Percentiles rank a stretch among this genome's conserved stretches.
Conservation (phyloP, 345 rosid species). For the Raphanus sativus region DNA sequence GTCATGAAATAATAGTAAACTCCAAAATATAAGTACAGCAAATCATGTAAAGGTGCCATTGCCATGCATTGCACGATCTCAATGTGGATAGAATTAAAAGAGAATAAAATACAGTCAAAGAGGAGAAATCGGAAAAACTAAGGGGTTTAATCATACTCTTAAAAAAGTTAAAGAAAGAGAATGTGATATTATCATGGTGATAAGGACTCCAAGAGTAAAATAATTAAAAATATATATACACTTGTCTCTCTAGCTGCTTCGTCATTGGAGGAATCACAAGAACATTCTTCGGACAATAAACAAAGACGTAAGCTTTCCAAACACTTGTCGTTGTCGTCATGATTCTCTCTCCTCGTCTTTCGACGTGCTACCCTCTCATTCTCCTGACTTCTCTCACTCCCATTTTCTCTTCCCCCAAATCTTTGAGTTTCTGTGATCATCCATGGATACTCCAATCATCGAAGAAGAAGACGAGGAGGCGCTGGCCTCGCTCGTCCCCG, state of each 20-base stretch:
- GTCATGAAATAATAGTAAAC: neutral
- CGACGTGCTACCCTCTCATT: conserved; percentile 27
- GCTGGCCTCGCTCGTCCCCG: conserved; percentile 36
- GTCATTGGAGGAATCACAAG: conserved; percentile 1
- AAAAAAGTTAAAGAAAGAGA: neutral
- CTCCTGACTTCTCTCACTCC: neutral
- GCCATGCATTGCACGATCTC: neutral
- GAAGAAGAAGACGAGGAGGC: conserved; percentile 67
- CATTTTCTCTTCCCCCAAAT: neutral
- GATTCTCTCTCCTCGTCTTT: conserved; percentile 17
- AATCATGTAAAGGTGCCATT: neutral
- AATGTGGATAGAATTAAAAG: neutral
- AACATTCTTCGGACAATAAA: conserved; percentile 1
- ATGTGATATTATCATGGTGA: neutral
- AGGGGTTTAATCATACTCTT: neutral
- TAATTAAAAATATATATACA: neutral
- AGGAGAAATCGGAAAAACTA: neutral
- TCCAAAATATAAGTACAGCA: neutral
- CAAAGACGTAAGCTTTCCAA: conserved; percentile 34
- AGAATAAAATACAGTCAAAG: neutral
- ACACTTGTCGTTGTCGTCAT: conserved; percentile 33
- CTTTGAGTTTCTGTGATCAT: neutral
- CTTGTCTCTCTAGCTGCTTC: conserved; percentile 21
- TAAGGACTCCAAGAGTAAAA: neutral
- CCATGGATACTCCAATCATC: conserved; percentile 38